Base-by-base conservation (phyloP, 495 filamentous ascomycete species). In the Hyaloscypha hepaticicola region DNA sequence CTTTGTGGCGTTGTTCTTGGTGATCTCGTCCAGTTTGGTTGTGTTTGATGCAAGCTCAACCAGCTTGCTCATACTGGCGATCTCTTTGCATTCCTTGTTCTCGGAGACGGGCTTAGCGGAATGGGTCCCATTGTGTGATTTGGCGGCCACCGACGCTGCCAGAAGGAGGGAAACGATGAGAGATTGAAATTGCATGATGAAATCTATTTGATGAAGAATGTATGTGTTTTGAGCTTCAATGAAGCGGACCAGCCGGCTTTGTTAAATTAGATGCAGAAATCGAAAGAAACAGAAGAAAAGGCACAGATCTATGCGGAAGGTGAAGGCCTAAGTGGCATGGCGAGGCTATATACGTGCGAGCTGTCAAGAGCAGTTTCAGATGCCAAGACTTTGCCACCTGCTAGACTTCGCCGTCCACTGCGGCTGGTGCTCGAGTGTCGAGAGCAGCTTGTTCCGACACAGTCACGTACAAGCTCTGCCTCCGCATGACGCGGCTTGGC, bases 1-100 rank as follows among this genome's bases (percentile, higher is more conserved):
- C 45, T 68, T 65, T 6, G 61, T 65, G 8, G 61, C 58, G 25
- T 64, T 68, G 45, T 55, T 48, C 22, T 68, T 64, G 29, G 61
- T 68, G 25, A 64, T 51, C 26, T 56, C 27, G 25, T 61, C 58
- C 22, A 68, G 61, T 26, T 50, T 52, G 55, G 66, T 64, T 14
- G 50, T 55, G 56, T 68, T 68, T 9, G 55, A 49, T 16, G 61
- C 61, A 19, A 68, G 45, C 3, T 53, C 25, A 8, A 68, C 26
- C 22, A 60, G 22, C 28, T 51, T 50, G 26, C 29, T 50, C 4
- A 60, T 49, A 1, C 27, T 8, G 5, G 1, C 21, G 28, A 68
- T 68, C 55, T 64, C 57, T 29, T 61, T 64, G 58, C 66, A 68
- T 34, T 64, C 25, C 1, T 4, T 14, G 3, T 1, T 49, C 11